Evolutionary conservation across 2,329 filamentous ascomycete genomes (phyloP).

Genomic region (Botrytis deweyae): DNA sequence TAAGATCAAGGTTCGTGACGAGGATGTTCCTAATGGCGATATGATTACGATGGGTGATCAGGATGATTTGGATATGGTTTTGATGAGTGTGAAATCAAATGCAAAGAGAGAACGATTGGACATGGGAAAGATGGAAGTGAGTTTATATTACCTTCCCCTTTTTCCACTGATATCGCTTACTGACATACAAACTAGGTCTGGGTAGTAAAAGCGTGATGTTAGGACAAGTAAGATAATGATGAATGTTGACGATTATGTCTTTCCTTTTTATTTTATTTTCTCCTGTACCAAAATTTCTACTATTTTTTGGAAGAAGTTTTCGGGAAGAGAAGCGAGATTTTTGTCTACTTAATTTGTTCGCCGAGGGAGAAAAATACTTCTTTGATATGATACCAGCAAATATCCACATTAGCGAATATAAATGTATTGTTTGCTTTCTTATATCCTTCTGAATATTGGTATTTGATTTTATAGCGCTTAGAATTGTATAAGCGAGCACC

Average conservation of each 20-base stretch:
- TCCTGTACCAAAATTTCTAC: neutral
- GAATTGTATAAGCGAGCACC: neutral
- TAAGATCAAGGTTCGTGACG: constrained; percentile 86
- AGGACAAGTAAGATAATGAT: constrained; percentile 13
- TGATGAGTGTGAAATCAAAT: constrained; percentile 65
- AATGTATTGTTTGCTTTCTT: constrained; percentile 1
- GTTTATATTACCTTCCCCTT: constrained; percentile 38
- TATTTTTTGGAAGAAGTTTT: neutral
- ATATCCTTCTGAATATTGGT: neutral
- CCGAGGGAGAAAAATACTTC: neutral
- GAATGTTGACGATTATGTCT: constrained; percentile 18
- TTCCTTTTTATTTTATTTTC: neutral
- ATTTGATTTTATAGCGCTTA: neutral
- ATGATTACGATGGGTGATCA: constrained; percentile 98
- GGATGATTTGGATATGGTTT: constrained; percentile 88
- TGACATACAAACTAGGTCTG: constrained; percentile 34
- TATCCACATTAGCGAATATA: constrained; percentile 8
- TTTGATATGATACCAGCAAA: constrained; percentile 18
- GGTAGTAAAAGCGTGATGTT: constrained; percentile 23
- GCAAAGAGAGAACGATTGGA: constrained; percentile 74
- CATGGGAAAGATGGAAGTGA: constrained; percentile 92
- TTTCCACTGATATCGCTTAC: constrained; percentile 7
- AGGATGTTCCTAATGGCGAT: constrained; percentile 72
- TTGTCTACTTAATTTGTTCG: neutral
- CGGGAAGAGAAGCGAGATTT: neutral